Percentiles rank a stretch among this genome's conserved stretches.
Evolutionary conservation across 2,329 filamentous ascomycete genomes (phyloP).

Genomic region (Thelonectria discophora): DNA sequence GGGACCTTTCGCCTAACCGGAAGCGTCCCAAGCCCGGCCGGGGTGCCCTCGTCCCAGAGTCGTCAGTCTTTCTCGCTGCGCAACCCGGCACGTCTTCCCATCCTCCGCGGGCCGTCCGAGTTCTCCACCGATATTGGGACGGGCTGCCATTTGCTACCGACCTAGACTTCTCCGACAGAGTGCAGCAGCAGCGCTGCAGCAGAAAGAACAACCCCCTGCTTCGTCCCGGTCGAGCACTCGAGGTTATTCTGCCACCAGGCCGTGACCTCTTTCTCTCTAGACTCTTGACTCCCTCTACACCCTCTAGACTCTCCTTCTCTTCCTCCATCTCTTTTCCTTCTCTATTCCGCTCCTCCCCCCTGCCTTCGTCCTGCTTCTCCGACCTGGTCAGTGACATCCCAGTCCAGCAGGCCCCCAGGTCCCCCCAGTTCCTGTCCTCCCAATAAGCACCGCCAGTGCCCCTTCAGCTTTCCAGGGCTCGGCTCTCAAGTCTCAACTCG

Average conservation of each 20-base stretch:
- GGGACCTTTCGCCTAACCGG: constrained; percentile 31
- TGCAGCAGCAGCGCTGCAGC: background rate
- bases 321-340: background rate
- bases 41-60: constrained; percentile 28
- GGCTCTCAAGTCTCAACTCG: background rate
- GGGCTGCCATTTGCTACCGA: background rate
- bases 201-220: background rate
- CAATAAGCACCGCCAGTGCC: constrained; percentile 12
- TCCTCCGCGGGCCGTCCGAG: background rate
- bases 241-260: too few species aligned
- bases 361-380: constrained; percentile 6
- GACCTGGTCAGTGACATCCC: constrained; percentile 21
- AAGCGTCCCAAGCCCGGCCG: constrained; percentile 36
- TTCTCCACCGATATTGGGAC: background rate
- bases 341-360: background rate
- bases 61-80: background rate
- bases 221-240: background rate
- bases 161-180: background rate
- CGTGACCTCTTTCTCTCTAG: too few species aligned
- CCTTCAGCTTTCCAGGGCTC: constrained; percentile 19
- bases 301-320: too few species aligned
- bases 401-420: constrained; percentile 14
- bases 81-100: constrained; percentile 5
- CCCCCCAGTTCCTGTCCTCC: background rate
- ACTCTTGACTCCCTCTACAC: too few species aligned